Evolutionary conservation across 108 stramenopile genomes (phyloP).

Genomic region (Cyclotella baltica): DNA sequence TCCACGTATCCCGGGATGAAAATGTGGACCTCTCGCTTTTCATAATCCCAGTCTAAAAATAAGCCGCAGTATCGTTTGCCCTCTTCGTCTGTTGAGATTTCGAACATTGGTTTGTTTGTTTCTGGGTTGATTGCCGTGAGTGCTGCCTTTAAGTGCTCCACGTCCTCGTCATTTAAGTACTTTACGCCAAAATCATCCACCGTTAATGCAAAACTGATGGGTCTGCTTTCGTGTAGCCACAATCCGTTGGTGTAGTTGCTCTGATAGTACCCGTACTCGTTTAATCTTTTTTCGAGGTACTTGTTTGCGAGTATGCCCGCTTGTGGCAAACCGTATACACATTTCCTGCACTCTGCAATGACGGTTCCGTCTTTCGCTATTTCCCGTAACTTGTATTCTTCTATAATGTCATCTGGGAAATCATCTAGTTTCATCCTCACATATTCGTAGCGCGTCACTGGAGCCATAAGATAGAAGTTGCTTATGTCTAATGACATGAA

Average conservation of each 20-base stretch:
- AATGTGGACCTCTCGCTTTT: too few species aligned
- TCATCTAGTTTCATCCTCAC: neutral
- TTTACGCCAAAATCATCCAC: too few species aligned
- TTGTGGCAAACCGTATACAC: too few species aligned
- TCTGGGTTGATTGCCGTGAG: neutral
- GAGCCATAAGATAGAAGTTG: too few species aligned
- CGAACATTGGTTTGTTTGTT: neutral
- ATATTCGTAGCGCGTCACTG: neutral
- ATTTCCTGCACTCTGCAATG: neutral
- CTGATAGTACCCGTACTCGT: too few species aligned
- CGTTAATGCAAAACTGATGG: too few species aligned
- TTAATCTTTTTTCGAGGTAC: neutral
- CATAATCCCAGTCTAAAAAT: too few species aligned
- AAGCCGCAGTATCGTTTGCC: too few species aligned
- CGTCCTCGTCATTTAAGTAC: neutral
- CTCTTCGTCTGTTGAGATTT: neutral
- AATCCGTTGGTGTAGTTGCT: neutral
- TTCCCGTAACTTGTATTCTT: neutral
- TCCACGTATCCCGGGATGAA: slow-evolving; percentile 46
- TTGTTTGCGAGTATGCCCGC: neutral
- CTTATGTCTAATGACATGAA: neutral
- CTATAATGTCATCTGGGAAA: too few species aligned
- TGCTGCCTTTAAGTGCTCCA: neutral
- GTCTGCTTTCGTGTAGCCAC: too few species aligned
- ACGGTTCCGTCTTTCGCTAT: neutral